Conservation (phyloP, 768 basidiomycete genomes). For the Rhizopogon salebrosus region DNA sequence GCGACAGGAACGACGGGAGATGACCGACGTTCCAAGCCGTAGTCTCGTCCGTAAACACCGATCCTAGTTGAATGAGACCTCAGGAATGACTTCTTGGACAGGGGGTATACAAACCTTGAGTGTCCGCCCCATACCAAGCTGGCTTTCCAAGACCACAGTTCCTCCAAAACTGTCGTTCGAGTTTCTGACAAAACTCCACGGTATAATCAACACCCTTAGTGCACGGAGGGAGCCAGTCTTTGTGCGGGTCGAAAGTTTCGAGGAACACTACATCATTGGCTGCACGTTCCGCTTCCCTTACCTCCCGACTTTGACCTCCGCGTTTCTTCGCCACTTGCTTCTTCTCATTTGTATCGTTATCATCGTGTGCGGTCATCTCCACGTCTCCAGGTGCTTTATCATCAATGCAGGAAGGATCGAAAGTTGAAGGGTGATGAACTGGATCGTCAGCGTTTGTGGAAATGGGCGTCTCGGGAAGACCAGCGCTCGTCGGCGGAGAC, state of each 20-base stretch:
- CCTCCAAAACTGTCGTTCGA: constrained; percentile 91
- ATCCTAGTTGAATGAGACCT: constrained; percentile 35
- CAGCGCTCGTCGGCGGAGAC: constrained; percentile 25
- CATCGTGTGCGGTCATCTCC: constrained; percentile 7
- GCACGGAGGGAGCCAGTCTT: constrained; percentile 75
- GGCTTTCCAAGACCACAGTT: constrained; percentile 83
- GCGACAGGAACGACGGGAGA: constrained; percentile 80
- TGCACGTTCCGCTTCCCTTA: constrained; percentile 39
- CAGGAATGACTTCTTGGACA: not conserved
- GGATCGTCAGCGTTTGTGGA: constrained; percentile 9
- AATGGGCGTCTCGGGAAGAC: constrained; percentile 14
- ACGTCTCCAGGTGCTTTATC: constrained; percentile 4
- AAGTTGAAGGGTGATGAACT: not conserved
- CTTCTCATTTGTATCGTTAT: constrained; percentile 28
- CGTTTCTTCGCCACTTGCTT: constrained; percentile 38
- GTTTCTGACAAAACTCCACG: constrained; percentile 76
- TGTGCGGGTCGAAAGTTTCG: constrained; percentile 62
- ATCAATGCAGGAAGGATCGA: constrained; percentile 4
- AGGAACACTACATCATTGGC: constrained; percentile 52
- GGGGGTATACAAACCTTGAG: constrained; percentile 57
- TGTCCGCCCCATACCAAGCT: constrained; percentile 98
- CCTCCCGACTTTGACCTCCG: constrained; percentile 32
- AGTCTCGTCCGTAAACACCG: constrained; percentile 69
- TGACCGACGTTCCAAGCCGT: constrained; percentile 92
- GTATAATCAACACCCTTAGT: constrained; percentile 79